Base-by-base conservation (phyloP, 805 yeast species). In the Ogataea thermomethanolica region DNA sequence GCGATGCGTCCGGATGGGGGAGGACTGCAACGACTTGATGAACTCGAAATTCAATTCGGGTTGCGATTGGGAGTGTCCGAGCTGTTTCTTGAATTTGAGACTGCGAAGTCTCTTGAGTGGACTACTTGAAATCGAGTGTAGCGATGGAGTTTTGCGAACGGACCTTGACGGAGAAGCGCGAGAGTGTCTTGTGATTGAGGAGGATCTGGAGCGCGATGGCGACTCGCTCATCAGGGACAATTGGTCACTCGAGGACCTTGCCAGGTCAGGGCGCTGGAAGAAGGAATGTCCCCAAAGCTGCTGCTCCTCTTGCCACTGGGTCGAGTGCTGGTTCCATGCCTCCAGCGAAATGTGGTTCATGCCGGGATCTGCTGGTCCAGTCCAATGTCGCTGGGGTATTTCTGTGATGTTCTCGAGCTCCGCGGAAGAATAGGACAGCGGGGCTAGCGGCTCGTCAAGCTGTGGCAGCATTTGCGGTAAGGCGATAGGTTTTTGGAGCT, bases 11-110 rank as follows among this genome's bases (percentile, higher is more conserved):
- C 45, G 52, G 27, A 41, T 50, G 1, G 66, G 62, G 1, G 65
- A 61, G 15, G 42, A 44, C 32, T 57, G 61, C 8, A 56, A 43
- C 11, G 53, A 35, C 21, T 57, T 55, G 9, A 56, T 36, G 27
- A 53, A 48, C 27, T 58, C 59, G 26, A 61, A 50, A 31, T 58
- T 58, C 8, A 58, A 41, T 25, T 58, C 60, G 6, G 53, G 52
- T 21, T 45, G 53, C 20, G 51, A 45, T 13, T 47, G 50, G 15
- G 53, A 47, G 37, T 49, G 48, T 5, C 43, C 21, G 9, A 38
- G 35, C 10, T 29, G 32, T 38, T 29, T 48, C 21, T 31, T 45
- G 39, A 56, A 53, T 35, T 53, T 54, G 22, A 57, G 47, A 29
- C 56, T 48, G 33, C 44, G 46, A 14, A 59, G 34, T 26, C 56